Evolutionary conservation across 1,284 basidiomycete genomes (phyloP).

Genomic region (Cryptococcus deneoformans): DNA sequence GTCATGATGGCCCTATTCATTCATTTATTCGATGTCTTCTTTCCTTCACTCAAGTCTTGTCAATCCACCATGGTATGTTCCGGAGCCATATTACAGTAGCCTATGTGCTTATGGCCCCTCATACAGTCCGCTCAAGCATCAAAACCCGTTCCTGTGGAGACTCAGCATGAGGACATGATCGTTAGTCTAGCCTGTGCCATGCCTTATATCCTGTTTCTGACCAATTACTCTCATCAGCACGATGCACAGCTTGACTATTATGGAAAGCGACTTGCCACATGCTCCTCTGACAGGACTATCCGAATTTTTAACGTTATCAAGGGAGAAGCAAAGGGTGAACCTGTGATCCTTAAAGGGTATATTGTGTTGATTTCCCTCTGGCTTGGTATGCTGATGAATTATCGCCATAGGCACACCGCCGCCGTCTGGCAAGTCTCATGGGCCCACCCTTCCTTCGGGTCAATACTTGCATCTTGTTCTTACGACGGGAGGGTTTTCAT

Average conservation of each 20-base stretch:
- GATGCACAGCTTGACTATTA: constrained; percentile 99
- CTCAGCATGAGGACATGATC: constrained; percentile 93
- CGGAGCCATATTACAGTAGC: too few species aligned
- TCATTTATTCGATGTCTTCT: too few species aligned
- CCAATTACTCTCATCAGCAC: constrained; percentile 63
- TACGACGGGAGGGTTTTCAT: constrained; percentile 98
- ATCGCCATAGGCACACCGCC: constrained; percentile 69
- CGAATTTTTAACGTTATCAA: constrained; percentile 95
- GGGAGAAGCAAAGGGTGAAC: constrained; percentile 63
- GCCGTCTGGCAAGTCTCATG: constrained; percentile 99
- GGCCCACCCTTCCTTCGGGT: constrained; percentile 96
- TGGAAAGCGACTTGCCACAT: constrained; percentile 92
- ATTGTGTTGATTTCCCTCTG: constrained; percentile 28
- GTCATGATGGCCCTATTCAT: too few species aligned
- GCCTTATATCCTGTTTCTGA: background rate
- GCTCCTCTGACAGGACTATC: constrained; percentile 92
- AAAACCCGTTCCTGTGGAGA: constrained; percentile 61
- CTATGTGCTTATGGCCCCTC: too few species aligned
- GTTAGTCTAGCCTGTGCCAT: constrained; percentile 59
- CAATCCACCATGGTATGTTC: too few species aligned
- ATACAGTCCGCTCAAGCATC: constrained; percentile 30
- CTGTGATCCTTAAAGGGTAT: constrained; percentile 80
- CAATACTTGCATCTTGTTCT: constrained; percentile 94
- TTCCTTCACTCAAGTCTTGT: too few species aligned
- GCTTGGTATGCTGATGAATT: background rate